phyloP scores from a whole-genome alignment of 495 filamentous ascomycete genomes.

The Aspergillus nidulans region DNA sequence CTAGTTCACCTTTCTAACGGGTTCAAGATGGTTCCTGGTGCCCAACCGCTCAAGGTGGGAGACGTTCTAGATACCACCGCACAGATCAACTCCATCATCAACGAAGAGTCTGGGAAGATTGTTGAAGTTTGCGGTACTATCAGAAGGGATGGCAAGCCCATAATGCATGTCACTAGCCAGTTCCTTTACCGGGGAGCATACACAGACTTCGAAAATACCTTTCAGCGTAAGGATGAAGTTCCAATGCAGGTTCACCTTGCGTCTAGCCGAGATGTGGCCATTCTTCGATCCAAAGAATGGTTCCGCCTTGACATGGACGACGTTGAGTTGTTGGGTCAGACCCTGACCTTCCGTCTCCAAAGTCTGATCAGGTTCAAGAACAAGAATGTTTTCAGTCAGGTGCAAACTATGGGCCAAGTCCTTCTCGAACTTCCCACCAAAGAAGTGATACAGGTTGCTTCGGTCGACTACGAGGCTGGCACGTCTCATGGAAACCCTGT shows the following conservation, averaged over 20 bases:
- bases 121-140: constrained; percentile 98
- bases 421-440: constrained; percentile 94
- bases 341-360: constrained; percentile 92
- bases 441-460: constrained; percentile 93
- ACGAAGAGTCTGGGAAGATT: constrained; percentile 98
- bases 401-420: constrained; percentile 90
- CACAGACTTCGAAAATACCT: constrained; percentile 92
- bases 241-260: constrained; percentile 89
- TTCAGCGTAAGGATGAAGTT: constrained; percentile 93
- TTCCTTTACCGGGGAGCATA: constrained; percentile 95
- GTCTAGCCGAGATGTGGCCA: constrained; percentile 84
- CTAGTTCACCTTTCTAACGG: constrained; percentile 94
- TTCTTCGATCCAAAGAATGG: constrained; percentile 95
- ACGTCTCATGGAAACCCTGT: constrained; percentile 93
- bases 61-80: constrained; percentile 91
- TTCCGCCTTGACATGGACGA: constrained; percentile 78
- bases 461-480: constrained; percentile 88
- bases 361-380: constrained; percentile 92
- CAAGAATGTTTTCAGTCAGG: constrained; percentile 84
- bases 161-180: constrained; percentile 98
- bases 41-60: constrained; percentile 88
- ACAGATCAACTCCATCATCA: constrained; percentile 95
- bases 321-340: constrained; percentile 82
- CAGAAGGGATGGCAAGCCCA: constrained; percentile 73
- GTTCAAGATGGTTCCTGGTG: constrained; percentile 97